These are phyloP conservation scores for Boletellus emodensis DNA, from an alignment of 768 basidiomycete species.

Conservation along the genomic window DNA sequence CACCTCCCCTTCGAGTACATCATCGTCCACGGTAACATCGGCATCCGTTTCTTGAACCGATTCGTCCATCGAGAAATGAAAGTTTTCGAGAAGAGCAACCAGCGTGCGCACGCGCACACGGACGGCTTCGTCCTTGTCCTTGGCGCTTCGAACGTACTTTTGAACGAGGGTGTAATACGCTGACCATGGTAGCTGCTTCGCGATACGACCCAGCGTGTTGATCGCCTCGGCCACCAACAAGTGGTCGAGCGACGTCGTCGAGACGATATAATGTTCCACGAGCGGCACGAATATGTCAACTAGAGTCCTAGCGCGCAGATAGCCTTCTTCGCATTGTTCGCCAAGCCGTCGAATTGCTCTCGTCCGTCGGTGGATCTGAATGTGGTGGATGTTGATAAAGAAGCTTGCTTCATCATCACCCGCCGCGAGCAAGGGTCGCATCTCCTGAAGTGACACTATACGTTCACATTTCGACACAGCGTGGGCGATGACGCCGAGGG, in stretches of 20 bases:
- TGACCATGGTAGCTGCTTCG: conserved; percentile 76
- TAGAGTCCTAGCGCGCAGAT: conserved; percentile 64
- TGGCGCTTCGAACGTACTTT: conserved; percentile 70
- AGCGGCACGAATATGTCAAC: conserved; percentile 85
- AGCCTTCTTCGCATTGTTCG: conserved; percentile 66
- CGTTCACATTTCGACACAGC: conserved; percentile 62
- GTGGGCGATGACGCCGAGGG: conserved; percentile 73
- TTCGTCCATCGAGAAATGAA: conserved; percentile 85
- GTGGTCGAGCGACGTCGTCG: conserved; percentile 65
- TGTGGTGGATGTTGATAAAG: conserved; percentile 93
- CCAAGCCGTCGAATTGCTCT: conserved; percentile 82
- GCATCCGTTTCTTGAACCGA: conserved; percentile 31
- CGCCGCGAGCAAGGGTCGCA: conserved; percentile 73
- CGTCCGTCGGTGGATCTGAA: conserved; percentile 86
- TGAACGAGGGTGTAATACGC: conserved; percentile 77
- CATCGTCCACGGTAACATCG: conserved; percentile 30
- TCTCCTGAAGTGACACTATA: conserved; percentile 65
- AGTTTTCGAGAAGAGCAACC: conserved; percentile 81
- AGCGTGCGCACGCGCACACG: conserved; percentile 81
- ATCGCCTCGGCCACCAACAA: conserved; percentile 91
- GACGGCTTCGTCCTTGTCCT: conserved; percentile 65
- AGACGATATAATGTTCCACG: conserved; percentile 72
- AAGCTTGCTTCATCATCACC: conserved; percentile 95
- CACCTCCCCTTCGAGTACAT: conserved; percentile 29
- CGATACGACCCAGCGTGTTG: conserved; percentile 68